Conservation (phyloP, 2,329 filamentous ascomycete genomes). For the Bipolaris oryzae region DNA sequence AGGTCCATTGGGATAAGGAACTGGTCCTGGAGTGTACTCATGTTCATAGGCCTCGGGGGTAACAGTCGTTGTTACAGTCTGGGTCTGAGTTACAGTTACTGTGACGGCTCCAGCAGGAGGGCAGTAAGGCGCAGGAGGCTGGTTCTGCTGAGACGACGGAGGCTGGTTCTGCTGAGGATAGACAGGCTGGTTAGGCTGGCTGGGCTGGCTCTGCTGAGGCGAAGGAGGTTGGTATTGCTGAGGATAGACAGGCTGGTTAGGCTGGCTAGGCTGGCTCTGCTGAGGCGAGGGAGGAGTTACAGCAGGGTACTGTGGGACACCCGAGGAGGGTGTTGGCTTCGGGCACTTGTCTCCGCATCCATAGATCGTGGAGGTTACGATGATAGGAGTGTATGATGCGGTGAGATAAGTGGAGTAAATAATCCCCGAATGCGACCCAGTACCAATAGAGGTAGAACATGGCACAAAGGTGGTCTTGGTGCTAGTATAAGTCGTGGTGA, state of each 20-base stretch:
- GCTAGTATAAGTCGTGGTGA: slow-evolving; percentile 33
- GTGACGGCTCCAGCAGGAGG: slow-evolving; percentile 36
- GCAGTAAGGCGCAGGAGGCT: slow-evolving; percentile 20
- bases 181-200: background rate
- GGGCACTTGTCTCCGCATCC: slow-evolving; percentile 22
- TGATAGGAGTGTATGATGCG: slow-evolving; percentile 38
- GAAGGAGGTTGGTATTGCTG: slow-evolving; percentile 14
- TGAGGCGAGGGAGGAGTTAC: background rate
- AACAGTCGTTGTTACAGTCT: slow-evolving; percentile 31
- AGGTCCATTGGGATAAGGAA: slow-evolving; percentile 15
- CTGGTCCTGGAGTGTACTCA: slow-evolving; percentile 10
- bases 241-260: background rate
- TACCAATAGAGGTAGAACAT: slow-evolving; percentile 45
- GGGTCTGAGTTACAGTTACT: slow-evolving; percentile 34
- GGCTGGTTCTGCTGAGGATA: background rate
- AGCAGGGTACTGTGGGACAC: slow-evolving; percentile 1
- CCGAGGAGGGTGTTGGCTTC: slow-evolving; percentile 15
- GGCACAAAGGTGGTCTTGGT: slow-evolving; percentile 47
- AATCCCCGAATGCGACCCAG: slow-evolving; percentile 33
- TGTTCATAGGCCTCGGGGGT: slow-evolving; percentile 30
- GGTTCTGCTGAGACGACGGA: background rate
- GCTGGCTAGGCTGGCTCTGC: background rate
- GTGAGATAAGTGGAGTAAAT: slow-evolving; percentile 50
- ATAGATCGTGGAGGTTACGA: slow-evolving; percentile 37
- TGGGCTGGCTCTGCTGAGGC: background rate